Percentiles rank a stretch among this genome's conserved stretches.
These are phyloP conservation scores for Colletotrichum sp. DNA, from an alignment of 2,329 filamentous ascomycete species.

Conservation along the genomic window DNA sequence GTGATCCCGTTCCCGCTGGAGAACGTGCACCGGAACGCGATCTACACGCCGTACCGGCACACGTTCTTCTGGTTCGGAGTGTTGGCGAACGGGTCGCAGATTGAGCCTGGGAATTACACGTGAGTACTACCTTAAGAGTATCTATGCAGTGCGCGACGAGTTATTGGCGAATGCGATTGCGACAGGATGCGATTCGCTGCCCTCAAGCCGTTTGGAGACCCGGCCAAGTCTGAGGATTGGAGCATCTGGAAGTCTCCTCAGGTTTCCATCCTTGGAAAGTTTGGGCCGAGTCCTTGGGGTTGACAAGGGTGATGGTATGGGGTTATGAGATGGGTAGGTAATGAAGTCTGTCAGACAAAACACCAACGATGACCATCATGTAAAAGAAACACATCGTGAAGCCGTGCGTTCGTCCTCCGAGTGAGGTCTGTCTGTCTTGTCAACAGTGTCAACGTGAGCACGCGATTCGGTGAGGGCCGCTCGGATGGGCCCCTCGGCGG, in stretches of 20 bases:
- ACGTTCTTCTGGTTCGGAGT: conserved; percentile 19
- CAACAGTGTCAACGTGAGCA: not conserved
- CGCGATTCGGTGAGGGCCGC: not conserved
- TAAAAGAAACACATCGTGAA: not conserved
- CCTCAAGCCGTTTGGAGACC: conserved; percentile 45
- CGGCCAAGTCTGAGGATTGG: conserved; percentile 44
- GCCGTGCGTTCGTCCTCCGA: not conserved
- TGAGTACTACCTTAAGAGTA: not conserved
- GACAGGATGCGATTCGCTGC: conserved; percentile 42
- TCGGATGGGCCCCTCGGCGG: not conserved
- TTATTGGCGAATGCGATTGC: not conserved
- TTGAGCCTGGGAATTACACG: conserved; percentile 16
- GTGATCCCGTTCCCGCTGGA: conserved; percentile 38
- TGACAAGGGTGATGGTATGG: not conserved
- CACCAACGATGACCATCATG: not conserved
- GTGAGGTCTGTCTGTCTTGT: not conserved
- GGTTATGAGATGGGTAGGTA: no score
- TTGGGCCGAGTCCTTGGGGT: not conserved
- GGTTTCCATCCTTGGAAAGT: conserved; percentile 23
- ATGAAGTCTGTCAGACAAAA: no score
- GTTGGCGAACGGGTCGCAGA: conserved; percentile 12
- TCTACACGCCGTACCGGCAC: not conserved
- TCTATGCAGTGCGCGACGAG: fast-evolving
- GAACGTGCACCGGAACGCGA: conserved; percentile 28
- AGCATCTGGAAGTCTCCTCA: conserved; percentile 38